Evolutionary conservation across 1,139 yeast species (phyloP).

Genomic region (Scheffersomyces titani): DNA sequence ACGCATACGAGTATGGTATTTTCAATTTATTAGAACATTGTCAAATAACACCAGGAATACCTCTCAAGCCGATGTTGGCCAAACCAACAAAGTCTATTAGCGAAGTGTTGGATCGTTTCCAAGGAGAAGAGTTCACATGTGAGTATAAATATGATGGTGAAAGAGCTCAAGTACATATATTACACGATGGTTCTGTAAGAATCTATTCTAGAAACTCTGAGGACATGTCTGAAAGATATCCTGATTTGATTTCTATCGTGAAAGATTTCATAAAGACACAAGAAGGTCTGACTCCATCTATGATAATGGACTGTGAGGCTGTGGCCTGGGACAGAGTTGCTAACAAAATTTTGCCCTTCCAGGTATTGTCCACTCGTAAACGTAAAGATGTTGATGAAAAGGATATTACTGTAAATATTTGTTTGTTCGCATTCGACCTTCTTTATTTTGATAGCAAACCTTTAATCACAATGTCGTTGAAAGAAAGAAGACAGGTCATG

Average conservation of each 20-base stretch:
- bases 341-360: constrained; percentile 85
- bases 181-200: constrained; percentile 65
- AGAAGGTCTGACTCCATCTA: constrained; percentile 35
- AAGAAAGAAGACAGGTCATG: constrained; percentile 68
- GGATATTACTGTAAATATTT: constrained; percentile 86
- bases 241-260: constrained; percentile 76
- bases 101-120: constrained; percentile 87
- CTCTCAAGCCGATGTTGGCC: constrained; percentile 96
- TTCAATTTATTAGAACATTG: constrained; percentile 65
- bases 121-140: constrained; percentile 84
- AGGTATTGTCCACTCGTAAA: constrained; percentile 87
- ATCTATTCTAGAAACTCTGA: constrained; percentile 94
- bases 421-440: constrained; percentile 89
- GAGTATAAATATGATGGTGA: constrained; percentile 98
- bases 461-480: constrained; percentile 64
- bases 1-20: constrained; percentile 69
- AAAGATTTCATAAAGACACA: constrained; percentile 54
- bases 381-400: constrained; percentile 88
- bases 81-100: constrained; percentile 93
- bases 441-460: constrained; percentile 73
- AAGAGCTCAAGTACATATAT: constrained; percentile 88
- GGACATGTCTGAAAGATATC: constrained; percentile 95
- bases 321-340: constrained; percentile 94
- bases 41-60: constrained; percentile 86
- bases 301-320: constrained; percentile 93